phyloP scores from a whole-genome alignment of 768 basidiomycete genomes.

The Pleurotus ostreatus region DNA sequence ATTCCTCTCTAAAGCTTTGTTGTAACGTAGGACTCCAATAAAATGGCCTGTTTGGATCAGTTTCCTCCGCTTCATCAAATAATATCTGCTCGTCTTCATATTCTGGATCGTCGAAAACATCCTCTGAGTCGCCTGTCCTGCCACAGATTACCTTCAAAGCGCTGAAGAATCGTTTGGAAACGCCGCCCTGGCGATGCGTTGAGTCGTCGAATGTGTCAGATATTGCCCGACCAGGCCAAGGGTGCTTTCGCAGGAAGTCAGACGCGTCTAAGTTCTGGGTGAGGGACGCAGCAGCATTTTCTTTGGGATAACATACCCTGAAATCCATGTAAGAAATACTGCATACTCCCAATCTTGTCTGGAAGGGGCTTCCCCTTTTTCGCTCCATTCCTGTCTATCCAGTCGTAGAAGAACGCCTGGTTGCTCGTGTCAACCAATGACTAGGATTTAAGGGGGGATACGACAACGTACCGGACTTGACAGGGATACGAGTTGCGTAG shows the following conservation, averaged over 20 bases:
- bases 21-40: slow-evolving; percentile 81
- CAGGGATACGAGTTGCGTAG: slow-evolving; percentile 78
- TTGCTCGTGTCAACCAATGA: background rate
- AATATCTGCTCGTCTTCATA: slow-evolving; percentile 71
- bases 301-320: slow-evolving; percentile 42
- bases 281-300: background rate
- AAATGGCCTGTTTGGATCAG: slow-evolving; percentile 57
- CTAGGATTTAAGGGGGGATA: background rate
- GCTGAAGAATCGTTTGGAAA: slow-evolving; percentile 63
- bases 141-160: slow-evolving; percentile 83
- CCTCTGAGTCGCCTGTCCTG: slow-evolving; percentile 71
- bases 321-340: slow-evolving; percentile 82
- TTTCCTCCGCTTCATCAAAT: slow-evolving; percentile 61
- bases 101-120: slow-evolving; percentile 63
- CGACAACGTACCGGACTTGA: slow-evolving; percentile 58
- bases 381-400: slow-evolving; percentile 76
- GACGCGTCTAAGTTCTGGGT: slow-evolving; percentile 59
- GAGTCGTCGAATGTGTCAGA: slow-evolving; percentile 85
- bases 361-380: slow-evolving; percentile 84
- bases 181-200: slow-evolving; percentile 65
- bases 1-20: slow-evolving; percentile 78
- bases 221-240: slow-evolving; percentile 84
- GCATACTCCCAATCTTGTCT: slow-evolving; percentile 89
- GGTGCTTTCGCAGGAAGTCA: slow-evolving; percentile 80
- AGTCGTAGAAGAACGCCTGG: slow-evolving; percentile 90